Evolutionary conservation across 352 stramenopile species (phyloP).

Genomic region (Globisporangium viniferum): DNA sequence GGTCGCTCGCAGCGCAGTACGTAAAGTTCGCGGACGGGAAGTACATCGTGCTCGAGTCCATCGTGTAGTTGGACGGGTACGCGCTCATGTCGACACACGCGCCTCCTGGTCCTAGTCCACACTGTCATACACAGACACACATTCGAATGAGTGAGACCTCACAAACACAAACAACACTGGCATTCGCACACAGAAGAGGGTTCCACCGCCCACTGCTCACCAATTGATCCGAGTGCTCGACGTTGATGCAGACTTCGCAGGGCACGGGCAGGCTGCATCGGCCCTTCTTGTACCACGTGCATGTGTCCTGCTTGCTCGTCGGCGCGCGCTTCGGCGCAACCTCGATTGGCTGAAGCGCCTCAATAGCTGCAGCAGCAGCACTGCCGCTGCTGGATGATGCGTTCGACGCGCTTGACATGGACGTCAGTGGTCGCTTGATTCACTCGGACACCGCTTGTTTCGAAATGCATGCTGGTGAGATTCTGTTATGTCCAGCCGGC

Average conservation of each 20-base stretch:
- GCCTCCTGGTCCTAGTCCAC: conserved; percentile 5
- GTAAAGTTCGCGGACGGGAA: conserved; percentile 30
- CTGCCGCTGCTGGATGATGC: neutral
- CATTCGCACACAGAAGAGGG: neutral
- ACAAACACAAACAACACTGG: neutral
- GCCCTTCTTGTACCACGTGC: conserved; percentile 11
- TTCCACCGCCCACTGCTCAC: neutral
- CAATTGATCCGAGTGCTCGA: neutral
- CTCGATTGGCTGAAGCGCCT: neutral
- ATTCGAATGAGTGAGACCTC: neutral
- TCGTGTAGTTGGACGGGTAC: neutral
- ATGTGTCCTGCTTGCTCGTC: conserved; percentile 5
- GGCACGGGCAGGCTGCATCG: conserved; percentile 13
- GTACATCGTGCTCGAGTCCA: conserved; percentile 12
- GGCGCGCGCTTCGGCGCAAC: conserved; percentile 10
- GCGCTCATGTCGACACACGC: conserved; percentile 2
- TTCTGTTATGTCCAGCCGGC: too few species aligned
- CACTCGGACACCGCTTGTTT: too few species aligned
- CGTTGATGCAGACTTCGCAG: conserved; percentile 15
- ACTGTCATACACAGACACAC: neutral
- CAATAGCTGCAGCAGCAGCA: too few species aligned
- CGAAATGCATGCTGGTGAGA: too few species aligned
- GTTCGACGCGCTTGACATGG: conserved; percentile 2
- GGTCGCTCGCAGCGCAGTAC: conserved; percentile 28
- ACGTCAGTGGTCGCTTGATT: too few species aligned